Conservation (phyloP, 768 basidiomycete genomes). For the Russula vinacea region DNA sequence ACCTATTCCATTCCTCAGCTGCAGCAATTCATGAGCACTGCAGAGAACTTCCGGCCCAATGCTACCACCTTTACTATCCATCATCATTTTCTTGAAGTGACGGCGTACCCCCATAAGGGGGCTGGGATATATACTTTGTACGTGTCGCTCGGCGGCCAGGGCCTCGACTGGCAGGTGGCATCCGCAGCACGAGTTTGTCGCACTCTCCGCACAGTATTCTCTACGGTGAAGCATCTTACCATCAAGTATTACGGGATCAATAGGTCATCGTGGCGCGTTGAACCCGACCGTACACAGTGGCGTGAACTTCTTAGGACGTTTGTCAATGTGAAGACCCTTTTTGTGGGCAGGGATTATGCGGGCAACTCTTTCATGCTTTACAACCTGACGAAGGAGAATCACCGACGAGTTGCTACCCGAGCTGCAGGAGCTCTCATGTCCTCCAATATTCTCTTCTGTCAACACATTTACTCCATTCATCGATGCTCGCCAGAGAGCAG, state of each 20-base stretch:
- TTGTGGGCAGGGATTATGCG: too few relatives aligned
- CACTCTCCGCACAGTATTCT: too few relatives aligned
- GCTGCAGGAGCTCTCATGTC: too few relatives aligned
- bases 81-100: background rate
- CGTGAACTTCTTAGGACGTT: background rate
- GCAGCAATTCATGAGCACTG: background rate
- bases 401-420: too few relatives aligned
- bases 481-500: background rate
- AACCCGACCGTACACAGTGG: background rate
- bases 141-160: background rate
- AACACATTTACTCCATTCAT: background rate
- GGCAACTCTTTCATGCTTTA: background rate
- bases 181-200: background rate
- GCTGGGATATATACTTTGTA: background rate
- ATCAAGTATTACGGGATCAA: too few relatives aligned
- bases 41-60: background rate
- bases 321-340: background rate
- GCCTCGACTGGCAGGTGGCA: background rate
- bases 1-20: background rate
- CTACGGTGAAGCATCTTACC: too few relatives aligned
- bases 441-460: accelerated
- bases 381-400: too few relatives aligned
- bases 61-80: background rate
- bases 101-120: background rate
- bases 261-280: background rate